These are phyloP conservation scores for Exophiala sp. DNA, from an alignment of 2,329 filamentous ascomycete species.

Conservation along the genomic window DNA sequence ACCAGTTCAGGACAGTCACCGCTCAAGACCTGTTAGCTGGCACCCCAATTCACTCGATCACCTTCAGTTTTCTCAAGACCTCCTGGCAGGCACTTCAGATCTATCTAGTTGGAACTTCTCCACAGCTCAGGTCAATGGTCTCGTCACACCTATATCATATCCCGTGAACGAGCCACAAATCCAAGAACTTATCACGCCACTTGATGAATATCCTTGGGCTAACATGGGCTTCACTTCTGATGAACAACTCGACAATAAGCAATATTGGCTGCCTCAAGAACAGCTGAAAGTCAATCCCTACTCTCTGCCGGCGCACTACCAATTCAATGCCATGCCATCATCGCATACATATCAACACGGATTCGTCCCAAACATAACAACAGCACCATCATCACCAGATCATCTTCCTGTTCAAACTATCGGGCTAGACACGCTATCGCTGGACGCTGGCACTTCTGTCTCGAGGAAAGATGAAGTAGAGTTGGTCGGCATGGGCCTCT, in stretches of 20 bases:
- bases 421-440: slow-evolving; percentile 8
- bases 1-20: background rate
- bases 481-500: slow-evolving; percentile 29
- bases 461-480: slow-evolving; percentile 18
- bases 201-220: slow-evolving; percentile 20
- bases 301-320: background rate
- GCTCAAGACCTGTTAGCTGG: slow-evolving; percentile 27
- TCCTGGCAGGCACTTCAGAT: slow-evolving; percentile 4
- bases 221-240: slow-evolving; percentile 8
- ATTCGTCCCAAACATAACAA: slow-evolving; percentile 11
- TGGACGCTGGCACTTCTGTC: slow-evolving; percentile 5
- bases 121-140: slow-evolving; percentile 27
- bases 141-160: slow-evolving; percentile 26
- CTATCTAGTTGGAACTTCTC: slow-evolving; percentile 13
- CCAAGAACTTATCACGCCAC: slow-evolving; percentile 23
- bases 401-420: slow-evolving; percentile 21
- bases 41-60: slow-evolving; percentile 23
- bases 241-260: slow-evolving; percentile 2
- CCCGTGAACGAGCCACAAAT: slow-evolving; percentile 26
- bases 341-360: slow-evolving; percentile 11
- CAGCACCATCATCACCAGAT: slow-evolving; percentile 28
- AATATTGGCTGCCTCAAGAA: slow-evolving; percentile 13
- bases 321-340: background rate
- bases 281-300: background rate
- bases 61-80: slow-evolving; percentile 3